Conservation (phyloP, 75 land plant species). For the Pinus tabuliformis region DNA sequence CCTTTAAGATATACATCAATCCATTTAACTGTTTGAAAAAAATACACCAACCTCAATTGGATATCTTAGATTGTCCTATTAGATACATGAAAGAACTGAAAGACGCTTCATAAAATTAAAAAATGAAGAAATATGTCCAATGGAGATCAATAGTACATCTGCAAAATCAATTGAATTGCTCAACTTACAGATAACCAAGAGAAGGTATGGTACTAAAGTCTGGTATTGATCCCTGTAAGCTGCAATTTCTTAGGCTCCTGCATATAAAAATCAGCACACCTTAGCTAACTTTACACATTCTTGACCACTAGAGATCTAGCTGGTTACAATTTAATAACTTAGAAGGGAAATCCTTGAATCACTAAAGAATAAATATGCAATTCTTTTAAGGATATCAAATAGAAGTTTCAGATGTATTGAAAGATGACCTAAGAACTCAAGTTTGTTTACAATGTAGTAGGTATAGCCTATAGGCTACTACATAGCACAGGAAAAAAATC, state of each 20-base stretch:
- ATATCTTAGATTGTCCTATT: neutral
- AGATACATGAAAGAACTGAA: neutral
- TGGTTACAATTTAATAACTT: neutral
- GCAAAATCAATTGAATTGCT: too few relatives aligned
- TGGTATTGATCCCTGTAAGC: slow-evolving; percentile 15
- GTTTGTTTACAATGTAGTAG: neutral
- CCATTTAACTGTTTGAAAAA: neutral
- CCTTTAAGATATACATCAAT: neutral
- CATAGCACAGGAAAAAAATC: neutral
- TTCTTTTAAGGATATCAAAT: neutral
- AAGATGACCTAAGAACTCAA: neutral
- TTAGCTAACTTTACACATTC: neutral
- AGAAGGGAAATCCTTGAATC: neutral
- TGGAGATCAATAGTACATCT: neutral
- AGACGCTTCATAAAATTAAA: neutral
- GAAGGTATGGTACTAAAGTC: neutral
- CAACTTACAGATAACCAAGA: slow-evolving; percentile 12
- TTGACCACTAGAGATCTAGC: neutral
- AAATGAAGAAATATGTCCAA: neutral
- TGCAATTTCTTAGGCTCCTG: slow-evolving; percentile 47
- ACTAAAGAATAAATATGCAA: neutral
- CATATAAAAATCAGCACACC: neutral
- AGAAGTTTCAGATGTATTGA: neutral
- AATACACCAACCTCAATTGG: neutral
- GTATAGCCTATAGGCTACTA: neutral